These are phyloP conservation scores for Zygosaccharomyces lentus DNA, from an alignment of 805 yeast species.

Conservation along the genomic window DNA sequence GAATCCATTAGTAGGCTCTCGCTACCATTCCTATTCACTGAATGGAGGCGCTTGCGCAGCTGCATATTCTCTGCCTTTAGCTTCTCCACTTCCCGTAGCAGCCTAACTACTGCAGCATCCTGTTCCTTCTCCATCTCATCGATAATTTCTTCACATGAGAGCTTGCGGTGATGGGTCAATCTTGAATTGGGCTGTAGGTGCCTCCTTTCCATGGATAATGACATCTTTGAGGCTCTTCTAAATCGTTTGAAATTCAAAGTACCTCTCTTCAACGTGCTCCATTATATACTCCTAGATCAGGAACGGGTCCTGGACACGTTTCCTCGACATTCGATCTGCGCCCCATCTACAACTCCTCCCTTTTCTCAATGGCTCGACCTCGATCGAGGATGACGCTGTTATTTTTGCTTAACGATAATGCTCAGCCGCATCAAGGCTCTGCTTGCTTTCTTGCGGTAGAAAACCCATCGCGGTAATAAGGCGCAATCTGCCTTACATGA, in stretches of 20 bases:
- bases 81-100: constrained; percentile 48
- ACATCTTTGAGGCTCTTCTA: background rate
- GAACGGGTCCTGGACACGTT: background rate
- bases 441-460: constrained; percentile 5
- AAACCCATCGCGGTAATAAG: background rate
- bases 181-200: constrained; percentile 2
- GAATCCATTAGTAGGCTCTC: background rate
- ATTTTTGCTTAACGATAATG: background rate
- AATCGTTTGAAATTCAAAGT: background rate
- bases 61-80: constrained; percentile 46
- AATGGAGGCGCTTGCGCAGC: constrained; percentile 29
- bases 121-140: constrained; percentile 63
- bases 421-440: background rate
- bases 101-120: constrained; percentile 53
- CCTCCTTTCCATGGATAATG: constrained; percentile 2
- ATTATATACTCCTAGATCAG: background rate
- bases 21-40: background rate
- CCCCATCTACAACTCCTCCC: background rate
- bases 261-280: background rate
- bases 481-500: background rate
- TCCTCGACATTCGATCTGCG: background rate
- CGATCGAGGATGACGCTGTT: background rate
- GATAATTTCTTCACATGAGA: constrained; percentile 44
- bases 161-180: constrained; percentile 10
- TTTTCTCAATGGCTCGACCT: background rate